Percentiles rank a stretch among this genome's conserved stretches.
These are phyloP conservation scores for Salix udensis DNA, from an alignment of 345 rosid genomes.

Conservation along the genomic window DNA sequence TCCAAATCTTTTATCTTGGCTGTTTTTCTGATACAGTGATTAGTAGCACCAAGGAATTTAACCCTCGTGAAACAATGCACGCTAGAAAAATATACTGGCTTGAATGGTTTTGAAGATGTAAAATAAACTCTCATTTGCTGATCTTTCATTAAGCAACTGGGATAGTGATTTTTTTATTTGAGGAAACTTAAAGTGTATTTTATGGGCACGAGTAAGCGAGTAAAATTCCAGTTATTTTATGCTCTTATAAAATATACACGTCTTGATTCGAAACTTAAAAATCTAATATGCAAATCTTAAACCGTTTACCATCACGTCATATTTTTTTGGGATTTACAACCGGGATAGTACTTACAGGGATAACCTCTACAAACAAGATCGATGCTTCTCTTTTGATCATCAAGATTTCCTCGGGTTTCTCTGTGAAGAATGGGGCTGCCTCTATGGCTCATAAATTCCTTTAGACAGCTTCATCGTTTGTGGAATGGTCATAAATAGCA, in stretches of 20 bases:
- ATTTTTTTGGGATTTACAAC: not conserved
- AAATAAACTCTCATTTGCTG: conserved; percentile 50
- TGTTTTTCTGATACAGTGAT: not conserved
- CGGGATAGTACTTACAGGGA: conserved; percentile 8
- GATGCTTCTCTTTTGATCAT: conserved; percentile 5
- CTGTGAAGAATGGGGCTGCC: conserved; percentile 14
- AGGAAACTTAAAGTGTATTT: too few species aligned
- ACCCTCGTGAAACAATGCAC: not conserved
- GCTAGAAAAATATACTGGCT: not conserved
- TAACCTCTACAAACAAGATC: conserved; percentile 9
- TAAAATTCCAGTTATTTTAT: accelerated
- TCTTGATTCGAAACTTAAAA: too few species aligned
- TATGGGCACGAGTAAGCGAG: accelerated
- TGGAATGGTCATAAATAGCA: conserved; percentile 41
- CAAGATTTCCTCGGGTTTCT: conserved; percentile 47
- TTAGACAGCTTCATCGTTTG: conserved; percentile 40
- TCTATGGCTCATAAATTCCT: conserved; percentile 10
- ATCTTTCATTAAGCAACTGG: conserved; percentile 27
- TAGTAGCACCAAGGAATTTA: not conserved
- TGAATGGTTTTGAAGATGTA: not conserved
- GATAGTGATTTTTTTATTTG: not conserved
- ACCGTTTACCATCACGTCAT: accelerated
- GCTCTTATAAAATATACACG: too few species aligned
- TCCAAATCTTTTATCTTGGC: too few species aligned
- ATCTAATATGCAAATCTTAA: too few species aligned